These are phyloP conservation scores for Aspergillus ustus DNA, from an alignment of 2,329 filamentous ascomycete genomes.

Conservation along the genomic window DNA sequence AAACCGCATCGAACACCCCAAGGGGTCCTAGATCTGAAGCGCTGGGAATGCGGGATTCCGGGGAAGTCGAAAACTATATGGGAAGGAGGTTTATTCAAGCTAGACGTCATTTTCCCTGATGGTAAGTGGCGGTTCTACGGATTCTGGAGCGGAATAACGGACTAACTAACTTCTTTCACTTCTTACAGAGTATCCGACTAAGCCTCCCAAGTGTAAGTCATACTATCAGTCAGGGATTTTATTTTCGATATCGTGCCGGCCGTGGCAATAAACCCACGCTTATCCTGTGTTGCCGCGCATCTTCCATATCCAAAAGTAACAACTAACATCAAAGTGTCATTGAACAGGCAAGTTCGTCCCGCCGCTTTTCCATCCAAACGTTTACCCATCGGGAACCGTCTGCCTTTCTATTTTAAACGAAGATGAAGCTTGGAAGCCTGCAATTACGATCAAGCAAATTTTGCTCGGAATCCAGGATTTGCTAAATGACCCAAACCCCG, in stretches of 20 bases:
- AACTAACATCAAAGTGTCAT: neutral
- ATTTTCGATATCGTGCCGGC: neutral
- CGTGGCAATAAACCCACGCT: neutral
- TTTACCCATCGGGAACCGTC: slow-evolving; percentile 97
- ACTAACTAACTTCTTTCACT: slow-evolving; percentile 20
- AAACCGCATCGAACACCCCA: slow-evolving; percentile 79
- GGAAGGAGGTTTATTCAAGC: slow-evolving; percentile 96
- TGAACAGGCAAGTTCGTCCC: slow-evolving; percentile 87
- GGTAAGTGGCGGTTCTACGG: slow-evolving; percentile 59
- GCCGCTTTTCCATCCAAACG: slow-evolving; percentile 96
- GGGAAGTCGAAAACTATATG: slow-evolving; percentile 97
- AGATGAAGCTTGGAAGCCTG: slow-evolving; percentile 97
- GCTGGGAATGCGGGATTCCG: slow-evolving; percentile 95
- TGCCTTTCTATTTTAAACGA: slow-evolving; percentile 97
- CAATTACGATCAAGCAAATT: slow-evolving; percentile 98
- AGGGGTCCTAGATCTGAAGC: slow-evolving; percentile 87
- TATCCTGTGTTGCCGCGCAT: neutral
- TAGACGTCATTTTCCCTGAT: slow-evolving; percentile 90
- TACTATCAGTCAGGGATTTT: neutral
- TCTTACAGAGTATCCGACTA: slow-evolving; percentile 87
- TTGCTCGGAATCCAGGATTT: slow-evolving; percentile 94
- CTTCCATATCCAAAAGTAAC: neutral
- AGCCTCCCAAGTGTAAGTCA: slow-evolving; percentile 91
- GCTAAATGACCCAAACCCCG: slow-evolving; percentile 93
- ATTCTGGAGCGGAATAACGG: neutral